phyloP scores from a whole-genome alignment of 2,329 filamentous ascomycete genomes.

The Ophiostoma novo-ulmi region DNA sequence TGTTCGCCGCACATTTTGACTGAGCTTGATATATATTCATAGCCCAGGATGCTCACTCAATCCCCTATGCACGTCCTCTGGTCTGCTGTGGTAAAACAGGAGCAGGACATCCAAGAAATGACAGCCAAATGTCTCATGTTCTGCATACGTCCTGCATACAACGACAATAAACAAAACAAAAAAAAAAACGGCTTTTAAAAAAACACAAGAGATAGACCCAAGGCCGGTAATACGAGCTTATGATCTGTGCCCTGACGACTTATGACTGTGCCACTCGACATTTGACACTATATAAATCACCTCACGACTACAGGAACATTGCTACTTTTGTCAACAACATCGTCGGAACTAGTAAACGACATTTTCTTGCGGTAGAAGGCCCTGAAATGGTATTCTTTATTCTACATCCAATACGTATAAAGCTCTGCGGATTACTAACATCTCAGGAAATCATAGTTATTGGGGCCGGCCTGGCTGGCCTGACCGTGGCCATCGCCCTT shows the following conservation, averaged over 20 bases:
- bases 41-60: not conserved
- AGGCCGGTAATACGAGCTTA: not conserved
- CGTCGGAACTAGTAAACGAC: not conserved
- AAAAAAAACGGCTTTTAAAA: not conserved
- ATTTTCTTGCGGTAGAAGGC: not conserved
- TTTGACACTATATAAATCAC: not conserved
- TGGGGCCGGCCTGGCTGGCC: conserved; percentile 26
- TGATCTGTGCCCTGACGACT: not conserved
- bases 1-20: not conserved
- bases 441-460: conserved; percentile 28
- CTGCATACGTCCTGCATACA: not conserved
- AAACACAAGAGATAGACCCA: not conserved
- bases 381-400: not conserved
- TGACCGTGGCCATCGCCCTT: conserved; percentile 25
- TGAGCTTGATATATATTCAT: not conserved
- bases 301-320: not conserved
- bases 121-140: not conserved
- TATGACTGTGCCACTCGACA: not conserved
- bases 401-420: not conserved
- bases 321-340: not conserved
- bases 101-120: not conserved
- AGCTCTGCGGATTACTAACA: not conserved
- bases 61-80: not conserved
- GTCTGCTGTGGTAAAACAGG: not conserved
- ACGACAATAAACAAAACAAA: not conserved